phyloP scores from a whole-genome alignment of 2,329 filamentous ascomycete genomes.

The Aphanoascus verrucosus region DNA sequence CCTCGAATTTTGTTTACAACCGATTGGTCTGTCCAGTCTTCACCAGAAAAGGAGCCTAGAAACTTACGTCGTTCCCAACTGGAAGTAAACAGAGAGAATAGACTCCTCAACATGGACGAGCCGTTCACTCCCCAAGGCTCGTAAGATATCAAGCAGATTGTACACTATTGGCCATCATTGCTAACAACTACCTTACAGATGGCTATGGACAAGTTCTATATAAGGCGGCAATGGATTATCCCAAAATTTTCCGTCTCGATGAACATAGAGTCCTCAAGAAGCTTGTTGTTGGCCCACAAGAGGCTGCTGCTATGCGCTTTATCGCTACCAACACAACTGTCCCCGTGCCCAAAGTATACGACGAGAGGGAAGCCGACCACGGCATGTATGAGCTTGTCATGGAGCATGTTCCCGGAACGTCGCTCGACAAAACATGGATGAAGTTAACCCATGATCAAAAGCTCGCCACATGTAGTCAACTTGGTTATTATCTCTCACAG shows the following conservation, averaged over 20 bases:
- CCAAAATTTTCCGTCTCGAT: background rate
- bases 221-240: background rate
- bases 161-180: background rate
- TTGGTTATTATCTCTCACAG: slow-evolving; percentile 2
- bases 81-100: no score
- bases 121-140: no score
- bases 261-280: background rate
- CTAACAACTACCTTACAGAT: background rate
- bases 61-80: no score
- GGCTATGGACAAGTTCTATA: background rate
- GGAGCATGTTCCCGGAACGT: slow-evolving; percentile 3
- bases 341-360: background rate
- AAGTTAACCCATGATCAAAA: slow-evolving; percentile 5
- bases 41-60: no score
- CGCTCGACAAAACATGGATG: slow-evolving; percentile 3
- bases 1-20: no score
- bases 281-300: background rate
- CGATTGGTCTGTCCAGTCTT: no score
- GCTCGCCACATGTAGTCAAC: background rate
- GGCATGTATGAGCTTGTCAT: background rate
- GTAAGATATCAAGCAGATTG: no score
- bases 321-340: slow-evolving; percentile 3
- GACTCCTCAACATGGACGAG: no score
- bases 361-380: background rate
- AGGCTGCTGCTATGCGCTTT: background rate